A percentile compares a stretch with the other conserved stretches of the same genome.
These are phyloP conservation scores for Syncephalastrum contaminatum DNA, from an alignment of 371 early-diverging fungal genomes.

Conservation along the genomic window DNA sequence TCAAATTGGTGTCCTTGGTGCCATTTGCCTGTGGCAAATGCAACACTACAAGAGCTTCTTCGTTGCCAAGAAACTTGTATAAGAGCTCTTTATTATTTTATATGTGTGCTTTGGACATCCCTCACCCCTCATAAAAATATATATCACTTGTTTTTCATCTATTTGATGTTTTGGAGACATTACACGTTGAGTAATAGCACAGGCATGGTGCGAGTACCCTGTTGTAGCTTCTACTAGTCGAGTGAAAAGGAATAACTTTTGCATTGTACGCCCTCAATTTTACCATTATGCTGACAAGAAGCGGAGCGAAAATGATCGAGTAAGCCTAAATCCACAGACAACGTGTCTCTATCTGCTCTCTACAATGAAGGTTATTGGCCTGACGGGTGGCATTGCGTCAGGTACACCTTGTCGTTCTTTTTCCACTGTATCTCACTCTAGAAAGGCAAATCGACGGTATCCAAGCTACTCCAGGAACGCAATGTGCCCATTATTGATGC, in stretches of 20 bases:
- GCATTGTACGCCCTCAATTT: too few species aligned
- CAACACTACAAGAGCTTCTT: constrained; percentile 90
- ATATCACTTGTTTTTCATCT: too few species aligned
- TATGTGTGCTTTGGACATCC: too few species aligned
- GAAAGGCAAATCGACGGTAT: constrained; percentile 82
- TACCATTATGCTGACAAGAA: too few species aligned
- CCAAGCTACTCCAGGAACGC: constrained; percentile 51
- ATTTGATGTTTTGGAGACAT: too few species aligned
- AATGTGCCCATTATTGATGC: constrained; percentile 89
- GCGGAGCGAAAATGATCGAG: too few species aligned
- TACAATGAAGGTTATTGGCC: constrained; percentile 82
- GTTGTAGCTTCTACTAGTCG: too few species aligned
- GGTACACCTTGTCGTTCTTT: constrained; percentile 46
- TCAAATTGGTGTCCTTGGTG: constrained; percentile 77
- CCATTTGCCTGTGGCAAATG: constrained; percentile 91
- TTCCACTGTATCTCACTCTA: neutral
- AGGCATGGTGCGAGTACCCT: too few species aligned
- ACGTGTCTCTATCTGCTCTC: neutral
- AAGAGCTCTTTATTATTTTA: constrained; percentile 12
- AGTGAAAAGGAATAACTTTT: too few species aligned
- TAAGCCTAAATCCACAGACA: too few species aligned
- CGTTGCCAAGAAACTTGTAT: constrained; percentile 92
- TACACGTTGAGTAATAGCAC: too few species aligned
- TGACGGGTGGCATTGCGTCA: constrained; percentile 93
- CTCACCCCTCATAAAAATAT: too few species aligned